Evolutionary conservation across 306 rosid genomes (phyloP).

Genomic region (Alnus glutinosa): DNA sequence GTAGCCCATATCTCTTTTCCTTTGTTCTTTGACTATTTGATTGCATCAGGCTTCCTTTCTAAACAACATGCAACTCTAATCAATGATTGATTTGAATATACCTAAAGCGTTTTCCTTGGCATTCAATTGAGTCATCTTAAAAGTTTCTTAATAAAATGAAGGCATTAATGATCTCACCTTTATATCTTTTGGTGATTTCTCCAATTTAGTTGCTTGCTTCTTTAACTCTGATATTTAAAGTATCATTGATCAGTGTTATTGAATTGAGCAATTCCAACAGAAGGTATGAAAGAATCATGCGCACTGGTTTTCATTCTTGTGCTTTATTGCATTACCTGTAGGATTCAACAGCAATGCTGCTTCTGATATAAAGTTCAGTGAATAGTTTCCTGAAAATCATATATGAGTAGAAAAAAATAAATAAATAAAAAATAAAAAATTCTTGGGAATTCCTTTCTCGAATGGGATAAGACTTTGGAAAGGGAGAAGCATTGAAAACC

Average conservation of each 20-base stretch:
- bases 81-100: not conserved
- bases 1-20: too few relatives aligned
- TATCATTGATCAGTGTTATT: not conserved
- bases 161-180: not conserved
- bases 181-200: not conserved
- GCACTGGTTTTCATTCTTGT: not conserved
- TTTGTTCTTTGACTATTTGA: too few relatives aligned
- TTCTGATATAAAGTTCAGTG: not conserved
- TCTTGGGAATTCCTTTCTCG: not conserved
- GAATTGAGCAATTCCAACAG: not conserved
- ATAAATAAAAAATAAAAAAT: not conserved
- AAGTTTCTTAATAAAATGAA: not conserved
- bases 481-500: not conserved
- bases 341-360: not conserved
- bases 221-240: not conserved
- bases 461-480: not conserved
- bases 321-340: not conserved
- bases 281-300: not conserved
- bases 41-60: not conserved
- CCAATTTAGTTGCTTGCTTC: not conserved
- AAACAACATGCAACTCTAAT: not conserved
- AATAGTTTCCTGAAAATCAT: not conserved
- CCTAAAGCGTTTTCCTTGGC: not conserved
- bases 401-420: too few relatives aligned
- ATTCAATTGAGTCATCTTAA: not conserved